Evolutionary conservation across 352 stramenopile genomes (phyloP).

Genomic region (Phytophthora capsici): DNA sequence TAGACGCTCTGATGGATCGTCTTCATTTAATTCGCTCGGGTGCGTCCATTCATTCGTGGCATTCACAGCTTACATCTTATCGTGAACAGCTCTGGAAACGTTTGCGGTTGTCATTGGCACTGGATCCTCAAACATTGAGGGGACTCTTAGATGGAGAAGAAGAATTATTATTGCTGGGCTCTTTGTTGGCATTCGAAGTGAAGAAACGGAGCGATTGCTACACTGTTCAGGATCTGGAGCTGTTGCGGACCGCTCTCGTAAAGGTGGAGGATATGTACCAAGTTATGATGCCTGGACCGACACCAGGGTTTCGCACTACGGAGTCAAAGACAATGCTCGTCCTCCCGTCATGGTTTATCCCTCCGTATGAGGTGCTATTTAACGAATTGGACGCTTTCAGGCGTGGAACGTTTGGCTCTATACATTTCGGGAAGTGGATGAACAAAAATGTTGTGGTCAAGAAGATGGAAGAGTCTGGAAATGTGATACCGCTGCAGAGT

Average conservation of each 20-base stretch:
- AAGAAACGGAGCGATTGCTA: constrained; percentile 35
- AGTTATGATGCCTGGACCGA: constrained; percentile 1
- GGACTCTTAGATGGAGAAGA: constrained; percentile 21
- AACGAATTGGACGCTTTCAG: constrained; percentile 28
- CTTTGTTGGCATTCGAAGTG: constrained; percentile 28
- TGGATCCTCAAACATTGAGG: constrained; percentile 22
- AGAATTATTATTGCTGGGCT: constrained; percentile 20
- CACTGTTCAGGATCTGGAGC: constrained; percentile 12
- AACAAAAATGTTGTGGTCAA: constrained; percentile 37
- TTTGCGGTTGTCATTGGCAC: constrained; percentile 26
- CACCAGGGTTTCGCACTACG: constrained; percentile 2
- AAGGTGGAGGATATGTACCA: constrained; percentile 27
- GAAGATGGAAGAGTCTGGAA: constrained; percentile 20
- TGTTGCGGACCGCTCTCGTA: constrained; percentile 21
- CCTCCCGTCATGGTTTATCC: constrained; percentile 37
- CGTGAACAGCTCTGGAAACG: constrained; percentile 34
- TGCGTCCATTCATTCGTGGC: constrained; percentile 38
- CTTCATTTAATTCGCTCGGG: constrained; percentile 17
- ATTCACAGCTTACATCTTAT: constrained; percentile 13
- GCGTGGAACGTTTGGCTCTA: constrained; percentile 29
- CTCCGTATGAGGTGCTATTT: constrained; percentile 39
- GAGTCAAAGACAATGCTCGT: constrained; percentile 10
- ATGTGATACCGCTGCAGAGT: constrained; percentile 7
- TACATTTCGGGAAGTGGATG: constrained; percentile 41
- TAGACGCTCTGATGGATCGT: constrained; percentile 30